Conservation (phyloP, 192 early-diverging fungal species). For the Phlyctochytrium bullatum region DNA sequence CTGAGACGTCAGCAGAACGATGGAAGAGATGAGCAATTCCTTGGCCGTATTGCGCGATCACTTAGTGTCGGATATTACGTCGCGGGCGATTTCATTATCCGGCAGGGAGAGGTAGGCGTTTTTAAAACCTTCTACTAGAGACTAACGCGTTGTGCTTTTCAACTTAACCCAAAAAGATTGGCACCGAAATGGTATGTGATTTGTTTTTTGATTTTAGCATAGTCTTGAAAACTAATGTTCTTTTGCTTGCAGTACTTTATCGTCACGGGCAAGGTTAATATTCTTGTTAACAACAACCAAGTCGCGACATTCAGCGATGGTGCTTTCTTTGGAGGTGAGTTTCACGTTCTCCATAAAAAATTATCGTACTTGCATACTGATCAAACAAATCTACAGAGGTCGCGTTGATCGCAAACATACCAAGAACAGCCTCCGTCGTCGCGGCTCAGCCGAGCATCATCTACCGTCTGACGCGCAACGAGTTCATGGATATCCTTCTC, state of each 20-base stretch:
- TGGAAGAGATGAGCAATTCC: conserved; percentile 26
- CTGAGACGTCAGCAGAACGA: conserved; percentile 18
- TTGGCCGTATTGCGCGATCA: conserved; percentile 25
- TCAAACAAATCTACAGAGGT: conserved; percentile 17
- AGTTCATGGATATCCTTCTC: conserved; percentile 15
- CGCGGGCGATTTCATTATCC: conserved; percentile 19
- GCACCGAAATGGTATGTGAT: conserved; percentile 24
- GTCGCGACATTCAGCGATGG: conserved; percentile 25
- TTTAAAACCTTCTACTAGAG: no score
- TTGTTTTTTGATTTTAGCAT: background rate
- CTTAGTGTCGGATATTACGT: conserved; percentile 24
- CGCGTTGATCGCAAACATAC: conserved; percentile 25
- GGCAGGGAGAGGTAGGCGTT: conserved; percentile 28
- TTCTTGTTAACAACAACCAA: conserved; percentile 22
- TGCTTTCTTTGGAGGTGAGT: conserved; percentile 31
- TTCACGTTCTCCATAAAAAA: no score
- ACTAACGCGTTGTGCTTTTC: no score
- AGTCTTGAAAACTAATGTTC: background rate
- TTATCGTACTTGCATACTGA: background rate
- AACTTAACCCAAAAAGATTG: conserved; percentile 12
- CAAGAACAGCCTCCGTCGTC: conserved; percentile 17
- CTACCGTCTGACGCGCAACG: conserved; percentile 11
- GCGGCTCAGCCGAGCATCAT: conserved; percentile 12
- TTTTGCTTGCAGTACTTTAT: conserved; percentile 27
- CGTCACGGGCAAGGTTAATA: conserved; percentile 13